These are phyloP conservation scores for Beauveria bassiana DNA, from an alignment of 2,329 filamentous ascomycete species.

Conservation along the genomic window DNA sequence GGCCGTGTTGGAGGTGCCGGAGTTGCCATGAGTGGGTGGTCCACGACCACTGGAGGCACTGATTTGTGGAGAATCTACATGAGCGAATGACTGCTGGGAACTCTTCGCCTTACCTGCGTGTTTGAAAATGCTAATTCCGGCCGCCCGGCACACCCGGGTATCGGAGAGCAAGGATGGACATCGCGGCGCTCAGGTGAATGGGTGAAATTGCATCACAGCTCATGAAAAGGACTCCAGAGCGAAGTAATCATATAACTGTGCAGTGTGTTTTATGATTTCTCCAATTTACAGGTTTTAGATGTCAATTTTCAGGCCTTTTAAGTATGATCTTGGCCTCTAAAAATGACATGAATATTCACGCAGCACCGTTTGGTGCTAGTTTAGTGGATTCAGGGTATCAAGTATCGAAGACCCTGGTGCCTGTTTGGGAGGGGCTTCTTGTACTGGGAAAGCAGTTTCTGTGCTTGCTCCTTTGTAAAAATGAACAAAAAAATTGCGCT, in stretches of 20 bases:
- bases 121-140: neutral
- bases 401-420: neutral
- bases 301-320: neutral
- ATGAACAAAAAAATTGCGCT: no score
- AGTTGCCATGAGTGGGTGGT: slow-evolving; percentile 4
- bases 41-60: neutral
- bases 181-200: neutral
- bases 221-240: neutral
- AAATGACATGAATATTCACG: slow-evolving; percentile 2
- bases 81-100: no score
- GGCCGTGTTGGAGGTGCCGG: slow-evolving; percentile 3
- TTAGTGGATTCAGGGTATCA: neutral
- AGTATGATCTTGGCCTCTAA: neutral
- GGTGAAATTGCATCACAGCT: neutral
- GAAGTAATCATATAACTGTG: neutral
- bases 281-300: neutral
- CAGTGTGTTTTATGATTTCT: neutral
- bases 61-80: neutral
- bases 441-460: no score
- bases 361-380: neutral
- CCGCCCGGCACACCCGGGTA: neutral
- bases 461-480: no score
- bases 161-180: neutral
- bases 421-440: no score
- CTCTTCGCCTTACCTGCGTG: neutral